A percentile compares a stretch with the other conserved stretches of the same genome.
phyloP scores from a whole-genome alignment of 495 filamentous ascomycete genomes.

The Aspergillus avenaceus region DNA sequence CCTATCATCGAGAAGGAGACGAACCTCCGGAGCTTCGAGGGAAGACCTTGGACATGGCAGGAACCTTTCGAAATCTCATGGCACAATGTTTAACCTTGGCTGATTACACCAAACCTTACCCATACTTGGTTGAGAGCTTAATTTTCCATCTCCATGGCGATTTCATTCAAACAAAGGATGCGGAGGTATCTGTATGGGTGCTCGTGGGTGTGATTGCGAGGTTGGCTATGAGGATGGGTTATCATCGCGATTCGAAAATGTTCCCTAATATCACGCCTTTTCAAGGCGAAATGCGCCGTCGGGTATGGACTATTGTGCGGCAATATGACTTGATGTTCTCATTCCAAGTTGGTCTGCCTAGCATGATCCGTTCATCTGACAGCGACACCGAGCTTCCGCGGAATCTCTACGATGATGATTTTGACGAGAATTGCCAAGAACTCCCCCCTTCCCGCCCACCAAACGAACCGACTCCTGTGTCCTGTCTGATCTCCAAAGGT shows the following conservation, averaged over 20 bases:
- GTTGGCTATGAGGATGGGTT: constrained; percentile 90
- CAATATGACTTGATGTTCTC: constrained; percentile 83
- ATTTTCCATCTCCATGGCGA: constrained; percentile 82
- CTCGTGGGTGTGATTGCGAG: constrained; percentile 76
- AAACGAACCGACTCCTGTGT: constrained; percentile 78
- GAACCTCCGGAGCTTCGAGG: constrained; percentile 79
- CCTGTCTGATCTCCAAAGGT: constrained; percentile 82
- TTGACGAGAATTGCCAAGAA: constrained; percentile 70
- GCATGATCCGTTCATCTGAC: constrained; percentile 77
- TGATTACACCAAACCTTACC: constrained; percentile 84
- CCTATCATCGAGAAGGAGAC: constrained; percentile 84
- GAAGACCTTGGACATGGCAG: constrained; percentile 71
- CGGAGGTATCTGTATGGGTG: constrained; percentile 79
- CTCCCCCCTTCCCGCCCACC: constrained; percentile 71
- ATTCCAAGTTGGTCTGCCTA: constrained; percentile 85
- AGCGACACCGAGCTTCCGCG: constrained; percentile 82
- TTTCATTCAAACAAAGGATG: constrained; percentile 71
- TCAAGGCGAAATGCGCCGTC: constrained; percentile 84
- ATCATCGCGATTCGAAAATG: constrained; percentile 85
- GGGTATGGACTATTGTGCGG: constrained; percentile 83
- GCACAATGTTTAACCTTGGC: constrained; percentile 84
- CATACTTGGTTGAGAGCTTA: constrained; percentile 84
- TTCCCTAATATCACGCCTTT: constrained; percentile 81
- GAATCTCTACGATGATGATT: constrained; percentile 93
- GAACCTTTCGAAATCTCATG: constrained; percentile 72